phyloP scores from a whole-genome alignment of 306 rosid species.

The Ormosia emarginata region DNA sequence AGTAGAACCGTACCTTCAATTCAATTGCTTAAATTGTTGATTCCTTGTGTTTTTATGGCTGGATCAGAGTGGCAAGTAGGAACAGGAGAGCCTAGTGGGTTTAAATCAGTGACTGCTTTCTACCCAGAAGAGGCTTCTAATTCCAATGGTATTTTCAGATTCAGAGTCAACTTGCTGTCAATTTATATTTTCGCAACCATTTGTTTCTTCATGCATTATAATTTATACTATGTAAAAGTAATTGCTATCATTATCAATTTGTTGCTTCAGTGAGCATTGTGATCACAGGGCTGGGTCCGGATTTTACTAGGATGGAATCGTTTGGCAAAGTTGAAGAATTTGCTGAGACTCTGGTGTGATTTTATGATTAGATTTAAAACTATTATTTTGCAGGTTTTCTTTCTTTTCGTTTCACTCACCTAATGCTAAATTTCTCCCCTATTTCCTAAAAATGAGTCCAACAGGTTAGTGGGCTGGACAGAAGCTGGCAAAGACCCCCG shows the following conservation, averaged over 20 bases:
- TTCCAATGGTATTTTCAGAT: constrained; percentile 56
- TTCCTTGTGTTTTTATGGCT: not conserved
- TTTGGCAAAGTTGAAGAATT: constrained; percentile 93
- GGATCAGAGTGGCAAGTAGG: constrained; percentile 73
- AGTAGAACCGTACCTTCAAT: not conserved
- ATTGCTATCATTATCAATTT: not conserved
- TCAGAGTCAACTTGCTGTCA: not conserved
- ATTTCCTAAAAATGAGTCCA: constrained; percentile 3
- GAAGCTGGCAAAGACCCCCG: constrained; percentile 92
- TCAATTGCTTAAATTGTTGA: not conserved
- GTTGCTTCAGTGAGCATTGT: constrained; percentile 65
- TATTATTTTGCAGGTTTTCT: not conserved
- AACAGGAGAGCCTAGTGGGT: constrained; percentile 72
- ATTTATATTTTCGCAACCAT: not conserved
- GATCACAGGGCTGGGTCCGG: constrained; percentile 88
- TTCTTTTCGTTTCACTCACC: not conserved
- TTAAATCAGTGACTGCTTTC: constrained; percentile 84
- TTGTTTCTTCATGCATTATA: not conserved
- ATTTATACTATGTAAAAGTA: not conserved
- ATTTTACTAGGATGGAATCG: constrained; percentile 90
- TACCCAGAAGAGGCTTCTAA: constrained; percentile 54
- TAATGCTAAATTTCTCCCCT: not conserved
- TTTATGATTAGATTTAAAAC: not conserved
- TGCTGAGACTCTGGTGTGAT: constrained; percentile 82
- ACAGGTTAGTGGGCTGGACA: constrained; percentile 88